Base-by-base conservation (phyloP, 768 basidiomycete genomes). In the Chalciporus sphaerocephalus region DNA sequence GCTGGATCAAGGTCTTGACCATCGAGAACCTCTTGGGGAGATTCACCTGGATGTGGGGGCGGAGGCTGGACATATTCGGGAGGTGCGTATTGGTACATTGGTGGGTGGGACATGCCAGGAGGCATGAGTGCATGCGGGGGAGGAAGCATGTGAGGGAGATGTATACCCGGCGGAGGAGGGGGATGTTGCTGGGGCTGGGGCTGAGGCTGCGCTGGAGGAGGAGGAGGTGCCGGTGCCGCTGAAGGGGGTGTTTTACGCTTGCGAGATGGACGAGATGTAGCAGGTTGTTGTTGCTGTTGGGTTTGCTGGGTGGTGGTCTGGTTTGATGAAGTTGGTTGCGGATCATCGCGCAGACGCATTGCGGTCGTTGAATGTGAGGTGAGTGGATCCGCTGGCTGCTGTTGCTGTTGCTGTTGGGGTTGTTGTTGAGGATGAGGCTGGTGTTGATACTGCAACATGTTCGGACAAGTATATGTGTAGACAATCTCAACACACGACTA, bases 211-310 rank as follows among this genome's bases (percentile, higher is more conserved):
- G 48, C 35, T 45, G 54, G 1, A 32, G 46, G 51, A 2, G 40
- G 53, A 1, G 46, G 48, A 5, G 50, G 52, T 2, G 36, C 44
- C n/a, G 51, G 39, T 13, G 57, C 22, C 12, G 69, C 53, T 16
- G 70, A 58, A 2, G 85, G 75, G 7, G 85, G 83, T 0, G 85
- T 59, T 64, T 89, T 89, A 56, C 87, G 79, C 61, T 89, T 89
- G 47, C 85, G 75, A 24, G 69, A 37, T 18, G 15, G 47, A 69
- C 72, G 43, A 65, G 52, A 40, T 39, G 46, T 28, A 21, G 53
- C 27, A 5, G 22, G 52, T 34, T 11, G 44, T 20, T 13, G 51
- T 6, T n/a, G 44, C 16, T 27, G 45, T 40, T 47, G 54, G 42
- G 48, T 18, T 41, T 48, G 6, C 44, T 21, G 32, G 42, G 50